Evolutionary conservation across 805 yeast species (phyloP).

Genomic region (Sugiyamaella qingdaonensis): DNA sequence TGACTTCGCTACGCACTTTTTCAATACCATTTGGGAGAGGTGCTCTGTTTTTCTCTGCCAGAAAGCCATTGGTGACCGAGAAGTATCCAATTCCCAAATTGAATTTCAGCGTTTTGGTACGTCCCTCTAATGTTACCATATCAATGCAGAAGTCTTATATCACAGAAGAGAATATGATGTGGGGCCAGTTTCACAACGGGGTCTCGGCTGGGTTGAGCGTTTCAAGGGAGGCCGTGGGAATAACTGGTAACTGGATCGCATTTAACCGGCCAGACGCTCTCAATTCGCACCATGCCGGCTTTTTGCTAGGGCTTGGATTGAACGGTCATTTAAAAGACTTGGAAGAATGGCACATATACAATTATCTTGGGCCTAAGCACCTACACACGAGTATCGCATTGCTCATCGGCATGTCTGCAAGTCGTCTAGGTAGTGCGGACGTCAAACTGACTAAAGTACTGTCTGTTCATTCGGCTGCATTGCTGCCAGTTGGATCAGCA

Average conservation of each 20-base stretch:
- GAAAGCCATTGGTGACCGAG: conserved; percentile 79
- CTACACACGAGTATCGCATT: conserved; percentile 81
- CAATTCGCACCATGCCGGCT: conserved; percentile 89
- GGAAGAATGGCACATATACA: conserved; percentile 96
- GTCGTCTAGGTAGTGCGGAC: conserved; percentile 78
- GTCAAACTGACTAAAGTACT: conserved; percentile 82
- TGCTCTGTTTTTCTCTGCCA: conserved; percentile 60
- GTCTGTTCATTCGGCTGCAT: conserved; percentile 87
- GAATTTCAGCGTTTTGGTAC: conserved; percentile 60
- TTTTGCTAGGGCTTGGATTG: conserved; percentile 84
- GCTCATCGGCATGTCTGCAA: conserved; percentile 88
- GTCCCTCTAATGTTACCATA: conserved; percentile 64
- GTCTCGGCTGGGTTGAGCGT: conserved; percentile 81
- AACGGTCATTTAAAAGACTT: conserved; percentile 79
- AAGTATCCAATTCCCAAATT: conserved; percentile 73
- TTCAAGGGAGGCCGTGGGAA: conserved; percentile 60
- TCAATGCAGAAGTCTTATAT: conserved; percentile 52
- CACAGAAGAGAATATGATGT: conserved; percentile 48
- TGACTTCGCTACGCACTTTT: conserved; percentile 66
- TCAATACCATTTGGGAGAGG: conserved; percentile 77
- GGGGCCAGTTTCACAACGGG: conserved; percentile 94
- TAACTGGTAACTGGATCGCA: conserved; percentile 87
- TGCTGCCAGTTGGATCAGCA: conserved; percentile 85
- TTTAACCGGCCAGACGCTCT: conserved; percentile 73
- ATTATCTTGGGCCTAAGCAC: conserved; percentile 86